Base-by-base conservation (phyloP, 2,329 filamentous ascomycete species). In the Fusarium musae region DNA sequence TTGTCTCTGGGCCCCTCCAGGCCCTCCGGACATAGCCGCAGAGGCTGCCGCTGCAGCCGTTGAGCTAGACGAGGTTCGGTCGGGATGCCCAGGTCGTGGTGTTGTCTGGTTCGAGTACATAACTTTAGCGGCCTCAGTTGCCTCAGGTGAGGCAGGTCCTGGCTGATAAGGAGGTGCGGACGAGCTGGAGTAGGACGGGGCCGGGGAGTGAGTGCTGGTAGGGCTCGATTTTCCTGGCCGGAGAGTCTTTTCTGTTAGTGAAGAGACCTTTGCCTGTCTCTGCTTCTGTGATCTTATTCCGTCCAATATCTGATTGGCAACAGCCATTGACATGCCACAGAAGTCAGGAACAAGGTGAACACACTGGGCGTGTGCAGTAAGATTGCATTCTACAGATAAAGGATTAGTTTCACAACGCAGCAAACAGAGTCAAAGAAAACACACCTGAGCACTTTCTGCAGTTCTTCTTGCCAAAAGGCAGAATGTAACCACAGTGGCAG, bases 311-410 rank as follows among this genome's bases (percentile, higher is more conserved):
- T 97, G 91, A 82, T 98, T 98, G 47, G 96, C 96, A 42, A 94
- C 93, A 64, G 96, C 93, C 96, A 98, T 98, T 34, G 95, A 97
- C 95, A 99, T 99, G 77, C 96, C 96, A 82, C 96, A 99, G 84
- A 99, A 99, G 82, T 99, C 96, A 26, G 96, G 96, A 37, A 99
- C 96, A 75, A 99, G 90, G 83, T 99, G 96, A 26, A 95, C 93
- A 83, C 96, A 99, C 66, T 93, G 89, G 26, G 94, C 92, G 83
- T 99, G 96, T 71, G 93, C 96, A 30, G 96, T 98, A 69, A 98
- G 92, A 75, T 88, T 89, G 83, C 96, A 99, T 90, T 99, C 96
- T 91, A 78, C 66, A 72, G 15, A 78, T 65, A 72, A 21, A 13
- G 32, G 21, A 59, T 58, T 52, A 77, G 70, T 52, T 73, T 85